Base-by-base conservation (phyloP, 371 early-diverging fungal genomes). In the Rhizopus microsporus region DNA sequence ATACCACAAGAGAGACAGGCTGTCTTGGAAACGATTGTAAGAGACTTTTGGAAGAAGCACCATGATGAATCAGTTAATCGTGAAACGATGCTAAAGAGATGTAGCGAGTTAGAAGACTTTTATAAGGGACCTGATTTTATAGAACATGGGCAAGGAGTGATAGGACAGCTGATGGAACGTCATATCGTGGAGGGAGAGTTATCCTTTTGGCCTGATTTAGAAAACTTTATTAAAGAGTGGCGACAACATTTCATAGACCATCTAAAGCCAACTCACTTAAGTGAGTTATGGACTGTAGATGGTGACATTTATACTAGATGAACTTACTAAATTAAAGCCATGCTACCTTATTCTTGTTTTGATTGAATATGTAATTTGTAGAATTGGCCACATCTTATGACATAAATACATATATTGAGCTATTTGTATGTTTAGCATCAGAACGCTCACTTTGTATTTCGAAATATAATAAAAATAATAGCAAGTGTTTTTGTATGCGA, bases 171-270 rank as follows among this genome's bases (percentile, higher is more conserved):
- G 9, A 65, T 68, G 15, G 29, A 51, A 12, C 47, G 31, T 17
- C 17, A 7, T 4, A 39, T 61, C 2, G 32, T 32, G 5, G 33
- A 67, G 34, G 68, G 77, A 17, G 53, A 30, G 0, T 56, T 62
- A 43, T 72, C 68, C 51, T 47, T 62, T 13, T 67, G 66, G 69
- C 71, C 81, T 12, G 74, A 63, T 30, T 40, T 65, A 3, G 81
- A 74, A 15, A 61, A 30, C 0, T 73, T 83, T 56, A 69, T 82
- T 3, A 68, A 60, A 30, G 56, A 64, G 31, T 85, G 85, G 85
- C 74, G 85, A 17, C 64, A 64, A 32, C 85, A 85, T 60, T 85
- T 85, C 61, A 61, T 85, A 30, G 68, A 76, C 34, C 49, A 77
- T 57, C 51, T 75, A 4, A 42, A 66, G 34, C 83, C 83, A 7